phyloP scores from a whole-genome alignment of 2,329 filamentous ascomycete species.

The Claviceps sorghi region DNA sequence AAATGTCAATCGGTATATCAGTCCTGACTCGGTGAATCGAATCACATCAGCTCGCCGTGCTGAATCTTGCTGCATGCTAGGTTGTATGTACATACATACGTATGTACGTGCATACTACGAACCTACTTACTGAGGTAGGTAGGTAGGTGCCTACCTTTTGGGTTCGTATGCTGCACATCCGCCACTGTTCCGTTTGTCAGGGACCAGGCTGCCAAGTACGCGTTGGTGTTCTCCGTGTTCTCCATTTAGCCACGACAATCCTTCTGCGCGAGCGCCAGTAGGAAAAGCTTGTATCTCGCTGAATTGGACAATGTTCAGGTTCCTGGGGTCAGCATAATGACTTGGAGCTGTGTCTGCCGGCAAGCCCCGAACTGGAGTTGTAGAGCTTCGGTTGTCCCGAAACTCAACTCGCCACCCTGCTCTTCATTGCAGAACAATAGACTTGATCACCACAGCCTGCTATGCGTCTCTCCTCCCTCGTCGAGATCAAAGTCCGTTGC shows the following conservation, averaged over 20 bases:
- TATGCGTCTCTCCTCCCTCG: background rate
- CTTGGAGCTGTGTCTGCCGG: conserved; percentile 24
- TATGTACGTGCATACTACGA: too few species aligned
- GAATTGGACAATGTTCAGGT: conserved; percentile 1
- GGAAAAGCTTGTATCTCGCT: background rate
- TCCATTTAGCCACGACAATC: background rate
- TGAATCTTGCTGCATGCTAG: background rate
- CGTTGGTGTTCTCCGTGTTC: background rate
- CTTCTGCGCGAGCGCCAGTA: background rate
- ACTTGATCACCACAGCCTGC: conserved; percentile 1
- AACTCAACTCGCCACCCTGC: conserved; percentile 2
- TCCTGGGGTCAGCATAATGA: conserved; percentile 21
- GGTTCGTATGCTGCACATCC: background rate
- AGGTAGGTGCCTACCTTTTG: too few species aligned
- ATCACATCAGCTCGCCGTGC: background rate
- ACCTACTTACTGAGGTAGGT: too few species aligned
- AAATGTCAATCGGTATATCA: background rate
- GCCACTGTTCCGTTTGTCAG: background rate
- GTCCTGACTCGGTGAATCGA: background rate
- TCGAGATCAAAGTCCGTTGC: background rate
- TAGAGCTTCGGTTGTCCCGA: conserved; percentile 5
- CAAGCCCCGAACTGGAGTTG: conserved; percentile 19
- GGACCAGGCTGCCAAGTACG: background rate
- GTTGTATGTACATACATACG: too few species aligned
- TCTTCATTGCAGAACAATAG: background rate